These are phyloP conservation scores for Cutaneotrichosporon dermatis DNA, from an alignment of 1,284 basidiomycete species.

Conservation along the genomic window DNA sequence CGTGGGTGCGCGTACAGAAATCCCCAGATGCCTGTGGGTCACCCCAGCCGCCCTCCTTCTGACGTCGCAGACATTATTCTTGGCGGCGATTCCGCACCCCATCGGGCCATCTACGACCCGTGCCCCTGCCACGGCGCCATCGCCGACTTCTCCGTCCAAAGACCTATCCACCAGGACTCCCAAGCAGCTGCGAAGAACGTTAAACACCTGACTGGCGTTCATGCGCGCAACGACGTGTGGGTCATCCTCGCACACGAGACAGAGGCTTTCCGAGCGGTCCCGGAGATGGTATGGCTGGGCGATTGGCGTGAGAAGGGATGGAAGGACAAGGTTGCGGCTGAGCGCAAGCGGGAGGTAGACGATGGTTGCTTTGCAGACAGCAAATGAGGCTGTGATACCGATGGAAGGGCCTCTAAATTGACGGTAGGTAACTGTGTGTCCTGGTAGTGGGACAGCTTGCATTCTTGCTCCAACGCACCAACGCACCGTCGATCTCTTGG, in stretches of 20 bases:
- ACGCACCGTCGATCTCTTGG: no score
- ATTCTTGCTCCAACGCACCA: no score
- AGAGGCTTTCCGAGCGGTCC: background rate
- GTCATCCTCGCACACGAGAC: constrained; percentile 9
- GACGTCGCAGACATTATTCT: constrained; percentile 6
- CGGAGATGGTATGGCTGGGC: constrained; percentile 3
- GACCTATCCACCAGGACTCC: constrained; percentile 3
- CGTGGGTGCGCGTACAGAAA: no score
- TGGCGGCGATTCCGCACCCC: constrained; percentile 6
- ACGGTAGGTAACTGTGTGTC: no score
- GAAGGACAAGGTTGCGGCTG: constrained; percentile 3
- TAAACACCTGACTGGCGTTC: background rate
- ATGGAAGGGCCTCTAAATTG: no score
- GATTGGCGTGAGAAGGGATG: constrained; percentile 7
- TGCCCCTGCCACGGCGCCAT: constrained; percentile 5
- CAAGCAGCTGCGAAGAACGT: background rate
- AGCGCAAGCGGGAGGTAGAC: background rate
- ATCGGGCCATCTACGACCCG: constrained; percentile 6
- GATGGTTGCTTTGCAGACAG: background rate
- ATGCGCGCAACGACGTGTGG: constrained; percentile 7
- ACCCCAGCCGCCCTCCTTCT: no score
- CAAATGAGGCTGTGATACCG: no score
- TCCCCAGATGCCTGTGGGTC: no score
- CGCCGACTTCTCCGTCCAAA: background rate
- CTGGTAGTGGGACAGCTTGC: no score